Evolutionary conservation across 192 early-diverging fungal genomes (phyloP).

Genomic region (Coemansia sp.): DNA sequence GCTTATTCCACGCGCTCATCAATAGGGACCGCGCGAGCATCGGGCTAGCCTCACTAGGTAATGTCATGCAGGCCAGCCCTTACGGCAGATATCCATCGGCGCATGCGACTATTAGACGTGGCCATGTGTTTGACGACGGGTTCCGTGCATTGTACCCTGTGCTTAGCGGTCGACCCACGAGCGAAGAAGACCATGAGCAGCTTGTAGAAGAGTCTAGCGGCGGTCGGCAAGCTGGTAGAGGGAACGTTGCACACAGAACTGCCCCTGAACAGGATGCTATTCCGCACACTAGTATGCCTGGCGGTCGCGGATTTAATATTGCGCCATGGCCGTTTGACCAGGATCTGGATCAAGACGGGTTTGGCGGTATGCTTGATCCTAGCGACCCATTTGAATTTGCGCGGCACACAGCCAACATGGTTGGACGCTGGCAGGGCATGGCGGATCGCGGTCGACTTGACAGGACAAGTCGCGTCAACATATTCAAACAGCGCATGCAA

Average conservation of each 20-base stretch:
- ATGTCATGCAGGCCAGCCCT: background rate
- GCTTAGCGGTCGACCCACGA: constrained; percentile 21
- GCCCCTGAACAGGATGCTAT: background rate
- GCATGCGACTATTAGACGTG: constrained; percentile 66
- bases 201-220: background rate
- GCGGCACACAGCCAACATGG: background rate
- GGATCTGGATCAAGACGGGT: background rate
- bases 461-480: constrained; percentile 42
- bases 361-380: constrained; percentile 1
- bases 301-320: constrained; percentile 6
- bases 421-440: constrained; percentile 6
- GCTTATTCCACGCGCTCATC: constrained; percentile 80
- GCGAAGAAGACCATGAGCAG: background rate
- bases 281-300: background rate
- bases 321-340: constrained; percentile 4
- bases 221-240: background rate
- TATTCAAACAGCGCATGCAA: constrained; percentile 74
- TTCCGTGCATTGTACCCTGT: constrained; percentile 70
- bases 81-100: constrained; percentile 18
- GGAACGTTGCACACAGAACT: background rate
- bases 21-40: constrained; percentile 60
- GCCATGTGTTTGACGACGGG: constrained; percentile 89
- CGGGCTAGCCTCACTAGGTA: constrained; percentile 6
- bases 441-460: constrained; percentile 12
- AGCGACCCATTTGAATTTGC: constrained; percentile 12